phyloP scores from a whole-genome alignment of 2,329 filamentous ascomycete genomes.

The Fusarium sp. region DNA sequence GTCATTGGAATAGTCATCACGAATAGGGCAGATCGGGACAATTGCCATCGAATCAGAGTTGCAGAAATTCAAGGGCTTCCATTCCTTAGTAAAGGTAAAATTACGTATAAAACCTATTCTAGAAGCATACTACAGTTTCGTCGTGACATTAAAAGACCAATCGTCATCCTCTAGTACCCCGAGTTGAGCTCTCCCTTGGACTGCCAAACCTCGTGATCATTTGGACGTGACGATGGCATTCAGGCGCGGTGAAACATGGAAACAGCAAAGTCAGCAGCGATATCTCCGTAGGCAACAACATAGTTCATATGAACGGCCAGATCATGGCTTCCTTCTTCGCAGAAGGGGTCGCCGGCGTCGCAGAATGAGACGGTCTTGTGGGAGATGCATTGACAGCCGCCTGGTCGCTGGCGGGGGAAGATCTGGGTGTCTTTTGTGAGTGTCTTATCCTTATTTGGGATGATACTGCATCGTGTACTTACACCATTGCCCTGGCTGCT shows the following conservation, averaged over 20 bases:
- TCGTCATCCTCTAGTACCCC: conserved; percentile 3
- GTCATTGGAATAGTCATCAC: background rate
- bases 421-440: conserved; percentile 7
- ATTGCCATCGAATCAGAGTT: background rate
- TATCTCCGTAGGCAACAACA: conserved; percentile 22
- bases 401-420: conserved; percentile 28
- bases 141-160: background rate
- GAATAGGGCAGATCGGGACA: background rate
- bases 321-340: conserved; percentile 29
- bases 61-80: background rate
- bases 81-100: background rate
- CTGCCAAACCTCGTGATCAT: conserved; percentile 45
- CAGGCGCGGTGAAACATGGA: conserved; percentile 13
- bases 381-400: conserved; percentile 21
- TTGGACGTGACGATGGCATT: background rate
- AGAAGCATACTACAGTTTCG: background rate
- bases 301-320: conserved; percentile 38
- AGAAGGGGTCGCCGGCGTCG: conserved; percentile 36
- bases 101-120: background rate
- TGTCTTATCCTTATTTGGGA: background rate
- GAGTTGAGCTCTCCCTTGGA: conserved; percentile 41
- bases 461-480: background rate
- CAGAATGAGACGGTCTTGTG: conserved; percentile 33
- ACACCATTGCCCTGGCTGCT: conserved; percentile 33
- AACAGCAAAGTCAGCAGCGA: conserved; percentile 25